Conservation (phyloP, 441 rosid genomes). For the Arabidopsis hybrid region DNA sequence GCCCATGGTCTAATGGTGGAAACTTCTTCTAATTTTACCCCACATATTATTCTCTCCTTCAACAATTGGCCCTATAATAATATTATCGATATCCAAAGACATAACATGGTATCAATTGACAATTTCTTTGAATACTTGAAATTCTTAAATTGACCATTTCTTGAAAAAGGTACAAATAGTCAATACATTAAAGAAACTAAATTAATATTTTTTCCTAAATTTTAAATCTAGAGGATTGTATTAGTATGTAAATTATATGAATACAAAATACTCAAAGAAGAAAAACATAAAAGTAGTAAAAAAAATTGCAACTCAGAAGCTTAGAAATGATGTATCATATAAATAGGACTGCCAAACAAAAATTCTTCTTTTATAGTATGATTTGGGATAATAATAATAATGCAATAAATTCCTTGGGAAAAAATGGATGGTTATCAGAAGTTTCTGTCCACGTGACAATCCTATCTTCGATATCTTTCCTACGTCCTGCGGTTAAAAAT, state of each 20-base stretch:
- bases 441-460: constrained; percentile 19
- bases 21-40: constrained; percentile 22
- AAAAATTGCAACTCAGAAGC: neutral
- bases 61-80: constrained; percentile 1
- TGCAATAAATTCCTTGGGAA: constrained; percentile 3
- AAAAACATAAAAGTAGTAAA: neutral
- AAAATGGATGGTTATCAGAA: constrained; percentile 35
- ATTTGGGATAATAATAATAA: neutral
- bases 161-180: neutral
- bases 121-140: constrained; percentile 17
- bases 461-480: constrained; percentile 20
- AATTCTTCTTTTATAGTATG: neutral
- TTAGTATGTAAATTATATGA: no score
- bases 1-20: constrained; percentile 38
- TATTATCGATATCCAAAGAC: constrained; percentile 26
- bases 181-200: neutral
- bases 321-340: neutral
- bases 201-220: neutral
- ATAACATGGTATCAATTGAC: constrained; percentile 7
- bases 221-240: neutral
- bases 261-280: no score
- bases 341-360: neutral
- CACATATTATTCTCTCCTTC: neutral
- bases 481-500: constrained; percentile 6
- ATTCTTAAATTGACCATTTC: constrained; percentile 34